Base-by-base conservation (phyloP, 1,139 yeast genomes). In the Scheffersomyces illinoinensis region DNA sequence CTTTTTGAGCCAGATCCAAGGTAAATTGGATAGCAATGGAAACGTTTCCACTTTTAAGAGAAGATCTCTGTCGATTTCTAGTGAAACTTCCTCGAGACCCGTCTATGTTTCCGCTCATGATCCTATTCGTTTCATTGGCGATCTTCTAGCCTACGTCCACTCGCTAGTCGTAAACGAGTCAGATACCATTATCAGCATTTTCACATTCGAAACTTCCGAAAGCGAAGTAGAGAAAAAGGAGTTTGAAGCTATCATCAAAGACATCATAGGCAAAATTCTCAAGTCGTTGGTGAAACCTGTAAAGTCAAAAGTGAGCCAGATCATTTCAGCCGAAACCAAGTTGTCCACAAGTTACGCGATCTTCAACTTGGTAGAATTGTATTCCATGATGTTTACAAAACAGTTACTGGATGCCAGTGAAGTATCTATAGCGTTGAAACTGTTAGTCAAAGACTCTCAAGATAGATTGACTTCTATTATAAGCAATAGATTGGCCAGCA, bases 131-230 rank as follows among this genome's bases (percentile, higher is more conserved):
- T 93, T 88, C 65, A 82, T 91, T 20, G 97, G 98, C 33, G 98
- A 93, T 71, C 82, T 95, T 46, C 76, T 95, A 53, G 99, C 99
- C 0, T 91, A 91, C 76, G 83, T 93, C 17, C 98, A 96, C 69
- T 85, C 96, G 0, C 83, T 92, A n/a, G 88, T 93, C 47, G 97
- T 93, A 5, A 91, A 91, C 71, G 99, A 96, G 71, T 82, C 87
- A 49, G 99, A 96, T 69, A 82, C 89, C 48, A 82, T 95, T 18
- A 82, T 83, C 7, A 82, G 73, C 50, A 72, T 81, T 4, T 78
- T 81, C 60, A 67, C 71, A 8, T 57, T 70, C 8, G 70, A 68
- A 5, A 66, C 66, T 4, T 53, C 61, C 39, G 69, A 64, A 33
- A 62, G 59, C 18, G 64, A 64, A 7, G 20, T 59, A 18, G 62